Conservation (phyloP, 805 yeast species). For the Nakazawaea pomicola region DNA sequence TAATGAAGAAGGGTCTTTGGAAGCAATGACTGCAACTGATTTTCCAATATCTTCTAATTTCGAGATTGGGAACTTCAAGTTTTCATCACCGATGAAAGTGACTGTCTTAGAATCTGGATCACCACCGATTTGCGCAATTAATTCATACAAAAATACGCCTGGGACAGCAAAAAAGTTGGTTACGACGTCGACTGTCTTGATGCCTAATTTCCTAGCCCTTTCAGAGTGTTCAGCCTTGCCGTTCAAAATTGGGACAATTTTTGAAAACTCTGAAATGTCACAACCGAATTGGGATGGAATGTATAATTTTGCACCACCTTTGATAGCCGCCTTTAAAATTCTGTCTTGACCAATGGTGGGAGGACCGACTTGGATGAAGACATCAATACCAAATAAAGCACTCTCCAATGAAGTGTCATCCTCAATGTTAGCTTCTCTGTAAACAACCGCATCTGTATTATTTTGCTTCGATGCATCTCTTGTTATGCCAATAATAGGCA, state of each 20-base stretch:
- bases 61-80: slow-evolving; percentile 30
- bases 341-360: slow-evolving; percentile 26
- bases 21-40: slow-evolving; percentile 34
- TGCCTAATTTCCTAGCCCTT: slow-evolving; percentile 35
- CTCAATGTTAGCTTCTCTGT: slow-evolving; percentile 29
- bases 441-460: slow-evolving; percentile 32
- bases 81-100: slow-evolving; percentile 36
- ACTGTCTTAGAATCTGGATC: slow-evolving; percentile 30
- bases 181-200: slow-evolving; percentile 40
- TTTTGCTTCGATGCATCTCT: slow-evolving; percentile 32
- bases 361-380: slow-evolving; percentile 41
- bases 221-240: slow-evolving; percentile 32
- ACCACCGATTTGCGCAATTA: slow-evolving; percentile 32
- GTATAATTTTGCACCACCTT: slow-evolving; percentile 43
- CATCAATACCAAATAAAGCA: slow-evolving; percentile 44
- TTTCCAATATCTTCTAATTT: slow-evolving; percentile 39
- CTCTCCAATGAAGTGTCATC: slow-evolving; percentile 26
- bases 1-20: slow-evolving; percentile 30
- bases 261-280: slow-evolving; percentile 28
- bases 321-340: slow-evolving; percentile 34
- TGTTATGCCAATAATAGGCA: slow-evolving; percentile 50
- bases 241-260: slow-evolving; percentile 28
- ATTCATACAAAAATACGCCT: slow-evolving; percentile 31
- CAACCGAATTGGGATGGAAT: slow-evolving; percentile 61
- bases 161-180: slow-evolving; percentile 34